These are phyloP conservation scores for Moesziomyces sp. DNA, from an alignment of 1,284 basidiomycete species.

Conservation along the genomic window DNA sequence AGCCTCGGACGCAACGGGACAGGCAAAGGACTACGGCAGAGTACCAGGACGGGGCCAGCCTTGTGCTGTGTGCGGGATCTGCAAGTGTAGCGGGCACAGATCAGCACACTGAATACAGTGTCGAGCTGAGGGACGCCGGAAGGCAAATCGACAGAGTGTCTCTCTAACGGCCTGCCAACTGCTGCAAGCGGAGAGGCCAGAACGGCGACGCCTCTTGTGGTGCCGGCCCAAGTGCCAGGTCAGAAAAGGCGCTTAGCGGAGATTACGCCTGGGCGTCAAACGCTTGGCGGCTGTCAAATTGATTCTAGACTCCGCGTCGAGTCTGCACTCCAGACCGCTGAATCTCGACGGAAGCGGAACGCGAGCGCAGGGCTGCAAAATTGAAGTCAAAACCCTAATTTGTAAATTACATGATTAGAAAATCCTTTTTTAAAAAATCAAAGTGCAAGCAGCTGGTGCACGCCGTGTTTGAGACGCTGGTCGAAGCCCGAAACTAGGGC, in stretches of 20 bases:
- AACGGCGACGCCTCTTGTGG: neutral
- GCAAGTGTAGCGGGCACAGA: slow-evolving; percentile 11
- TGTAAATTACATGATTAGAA: too few relatives aligned
- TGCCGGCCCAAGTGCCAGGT: neutral
- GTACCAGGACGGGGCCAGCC: neutral
- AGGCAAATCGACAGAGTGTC: slow-evolving; percentile 3
- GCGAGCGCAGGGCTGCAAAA: neutral
- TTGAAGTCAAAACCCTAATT: neutral
- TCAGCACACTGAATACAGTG: neutral
- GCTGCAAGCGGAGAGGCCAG: slow-evolving; percentile 23
- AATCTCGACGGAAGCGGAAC: slow-evolving; percentile 1
- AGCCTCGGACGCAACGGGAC: neutral
- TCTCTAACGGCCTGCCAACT: neutral
- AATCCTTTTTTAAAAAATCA: too few relatives aligned
- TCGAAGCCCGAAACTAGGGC: neutral
- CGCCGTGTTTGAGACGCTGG: slow-evolving; percentile 3
- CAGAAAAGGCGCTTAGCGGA: slow-evolving; percentile 15
- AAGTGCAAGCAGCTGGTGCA: neutral
- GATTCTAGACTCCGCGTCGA: slow-evolving; percentile 9
- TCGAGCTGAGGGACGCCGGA: neutral
- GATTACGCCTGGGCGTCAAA: slow-evolving; percentile 8
- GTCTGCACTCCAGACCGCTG: too few relatives aligned
- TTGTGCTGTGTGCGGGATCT: slow-evolving; percentile 16
- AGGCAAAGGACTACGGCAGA: neutral
- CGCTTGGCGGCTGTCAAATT: slow-evolving; percentile 11